Base-by-base conservation (phyloP, 139 green algal species). In the Dunaliella primolecta region DNA sequence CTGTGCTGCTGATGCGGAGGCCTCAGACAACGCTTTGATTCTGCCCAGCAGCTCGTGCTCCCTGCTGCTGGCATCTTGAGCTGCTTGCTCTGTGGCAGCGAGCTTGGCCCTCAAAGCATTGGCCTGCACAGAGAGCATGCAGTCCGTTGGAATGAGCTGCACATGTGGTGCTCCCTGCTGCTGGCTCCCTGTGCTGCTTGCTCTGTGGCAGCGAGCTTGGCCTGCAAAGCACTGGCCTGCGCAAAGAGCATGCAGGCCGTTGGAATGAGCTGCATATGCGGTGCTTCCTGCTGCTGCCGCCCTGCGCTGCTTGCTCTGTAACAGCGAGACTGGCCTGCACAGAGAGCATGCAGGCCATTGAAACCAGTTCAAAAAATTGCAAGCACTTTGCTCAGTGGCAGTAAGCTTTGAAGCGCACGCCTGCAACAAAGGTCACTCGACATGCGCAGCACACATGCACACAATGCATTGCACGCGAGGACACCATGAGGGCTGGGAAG, bases 61-160 rank as follows among this genome's bases (percentile, higher is more conserved):
- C 0, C 78, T 72, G 1, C 78, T 84, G 37, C 83, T 70, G 29
- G 83, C 84, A 32, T 90, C 81, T 1, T 74, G 32, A 81, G 89
- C 31, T 81, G 85, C 55, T 30, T 83, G 34, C 81, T 93, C 87
- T 24, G 77, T 32, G 0, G 85, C 56, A 0, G 80, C 81, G 56
- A 93, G 82, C 70, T 86, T 76, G 0, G 78, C 78, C 77, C 89
- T 90, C 0, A 92, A 30, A 0, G 55, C 31, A 31, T 91, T 85
- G 1, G 72, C 75, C 80, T 84, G 80, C 2, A n/a, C n/a, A n/a
- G n/a, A n/a, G n/a, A n/a, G n/a, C n/a, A n/a, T n/a, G n/a, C n/a
- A n/a, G n/a, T n/a, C n/a, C n/a, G n/a, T n/a, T n/a, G n/a, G n/a
- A n/a, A n/a, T n/a, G n/a, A n/a, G n/a, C n/a, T n/a, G n/a, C n/a